These are phyloP conservation scores for Xylaria sp. DNA, from an alignment of 2,329 filamentous ascomycete species.

Conservation along the genomic window DNA sequence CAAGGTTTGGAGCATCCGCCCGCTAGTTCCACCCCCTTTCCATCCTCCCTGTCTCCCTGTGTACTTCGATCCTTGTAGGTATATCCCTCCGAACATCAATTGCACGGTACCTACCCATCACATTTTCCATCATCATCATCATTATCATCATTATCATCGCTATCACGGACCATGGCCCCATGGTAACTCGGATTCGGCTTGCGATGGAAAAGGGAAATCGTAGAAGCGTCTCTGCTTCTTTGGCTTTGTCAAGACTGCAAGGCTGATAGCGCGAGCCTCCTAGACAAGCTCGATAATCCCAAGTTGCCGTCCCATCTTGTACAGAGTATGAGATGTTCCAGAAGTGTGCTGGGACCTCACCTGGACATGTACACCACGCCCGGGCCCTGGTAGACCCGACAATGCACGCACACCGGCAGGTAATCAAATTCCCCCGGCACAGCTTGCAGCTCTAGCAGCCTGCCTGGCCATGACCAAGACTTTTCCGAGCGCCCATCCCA, in stretches of 20 bases:
- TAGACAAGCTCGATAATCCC: no score
- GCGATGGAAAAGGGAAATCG: slow-evolving; percentile 18
- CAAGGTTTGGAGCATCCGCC: slow-evolving; percentile 23
- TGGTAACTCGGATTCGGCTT: no score
- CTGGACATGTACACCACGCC: background rate
- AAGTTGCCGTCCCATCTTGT: no score
- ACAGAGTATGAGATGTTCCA: no score
- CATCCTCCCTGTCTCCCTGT: slow-evolving; percentile 7
- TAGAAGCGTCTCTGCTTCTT: slow-evolving; percentile 25
- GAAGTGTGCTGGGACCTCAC: no score
- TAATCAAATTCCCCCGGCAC: slow-evolving; percentile 19
- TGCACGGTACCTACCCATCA: no score
- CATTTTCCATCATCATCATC: no score
- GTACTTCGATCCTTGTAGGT: background rate
- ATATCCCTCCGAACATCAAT: background rate
- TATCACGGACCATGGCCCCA: background rate
- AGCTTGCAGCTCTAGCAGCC: slow-evolving; percentile 13
- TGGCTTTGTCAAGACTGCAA: slow-evolving; percentile 19
- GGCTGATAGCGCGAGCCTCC: slow-evolving; percentile 7
- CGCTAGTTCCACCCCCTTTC: slow-evolving; percentile 14
- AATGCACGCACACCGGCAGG: background rate
- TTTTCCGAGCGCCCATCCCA: slow-evolving; percentile 14
- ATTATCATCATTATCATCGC: background rate
- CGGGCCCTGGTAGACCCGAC: background rate
- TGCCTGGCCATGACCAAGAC: slow-evolving; percentile 1